Evolutionary conservation across 768 basidiomycete genomes (phyloP), one percentile per base, ranked within the genome.

Genomic region (Lactifluus subvellereus): DNA sequence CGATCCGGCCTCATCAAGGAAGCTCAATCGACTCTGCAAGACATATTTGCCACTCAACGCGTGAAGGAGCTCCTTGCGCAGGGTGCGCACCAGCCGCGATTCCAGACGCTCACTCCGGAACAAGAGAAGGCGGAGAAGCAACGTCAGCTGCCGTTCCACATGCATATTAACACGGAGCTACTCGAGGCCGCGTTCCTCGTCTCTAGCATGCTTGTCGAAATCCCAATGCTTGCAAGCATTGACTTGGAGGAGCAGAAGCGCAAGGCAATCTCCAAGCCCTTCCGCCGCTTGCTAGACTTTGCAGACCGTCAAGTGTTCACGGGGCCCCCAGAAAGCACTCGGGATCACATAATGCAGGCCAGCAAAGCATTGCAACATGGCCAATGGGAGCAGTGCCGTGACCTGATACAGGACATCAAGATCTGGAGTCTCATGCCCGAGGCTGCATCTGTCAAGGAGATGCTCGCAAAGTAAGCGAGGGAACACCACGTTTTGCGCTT

Each of bases 311-410:
- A 98, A 77, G 89, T 97, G 11, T 99, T 99, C 75, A 95, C 94
- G 27, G 97, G 95, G 2, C 94, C 95, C 2, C 94, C 94, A n/a
- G 97, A 99, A 76, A 98, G 91, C 70, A 98, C 96, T 37, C 81
- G 97, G 38, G 97, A 99, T 71, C 97, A 98, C 72, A 96, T 99
- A 74, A 97, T 98, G 91, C 96, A 98, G 74, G 97, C 97, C 2
- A 92, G 90, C 76, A 98, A 94, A 75, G 95, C 97, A 1, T 75
- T 99, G 52, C 94, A 98, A 76, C 86, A 89, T 65, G 97, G 96
- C 18, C 94, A 98, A 69, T 99, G 97, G 97, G 91, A 96, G 73
- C 87, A 88, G 71, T 96, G 94, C 70, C 84, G 89, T 51, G 95
- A 98, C 71, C 79, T 99, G 58, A 85, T 98, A 57, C 88, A 94